phyloP scores from a whole-genome alignment of 257 asterid genomes.

The Solanum commersonii region DNA sequence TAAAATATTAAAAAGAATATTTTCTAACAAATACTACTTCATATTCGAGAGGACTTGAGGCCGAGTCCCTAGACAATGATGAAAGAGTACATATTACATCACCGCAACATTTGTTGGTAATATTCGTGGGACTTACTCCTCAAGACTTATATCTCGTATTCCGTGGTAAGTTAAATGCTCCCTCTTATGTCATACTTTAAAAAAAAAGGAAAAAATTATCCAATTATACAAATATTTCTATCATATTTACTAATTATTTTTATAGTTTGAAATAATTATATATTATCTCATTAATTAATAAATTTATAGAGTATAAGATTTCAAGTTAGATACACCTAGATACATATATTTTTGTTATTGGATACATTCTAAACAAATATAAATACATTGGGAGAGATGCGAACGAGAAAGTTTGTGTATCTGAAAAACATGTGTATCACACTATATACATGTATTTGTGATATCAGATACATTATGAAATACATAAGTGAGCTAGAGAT shows the following conservation, averaged over 20 bases:
- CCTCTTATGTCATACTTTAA: background rate
- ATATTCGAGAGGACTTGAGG: too few relatives aligned
- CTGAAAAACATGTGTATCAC: background rate
- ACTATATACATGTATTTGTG: too few relatives aligned
- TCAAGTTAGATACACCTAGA: background rate
- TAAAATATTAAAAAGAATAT: too few relatives aligned
- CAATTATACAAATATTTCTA: too few relatives aligned
- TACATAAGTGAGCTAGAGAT: background rate
- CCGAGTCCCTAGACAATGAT: background rate
- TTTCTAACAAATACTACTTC: accelerated
- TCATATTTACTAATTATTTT: too few relatives aligned
- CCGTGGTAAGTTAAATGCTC: background rate
- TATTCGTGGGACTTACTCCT: too few relatives aligned
- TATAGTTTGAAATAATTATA: background rate
- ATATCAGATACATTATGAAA: too few relatives aligned
- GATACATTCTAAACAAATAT: too few relatives aligned
- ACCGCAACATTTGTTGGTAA: background rate
- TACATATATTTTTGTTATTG: too few relatives aligned
- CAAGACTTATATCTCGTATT: background rate
- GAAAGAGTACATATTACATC: background rate
- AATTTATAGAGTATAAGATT: too few relatives aligned
- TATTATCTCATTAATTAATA: too few relatives aligned
- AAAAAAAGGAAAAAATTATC: too few relatives aligned
- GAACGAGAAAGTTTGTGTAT: background rate
- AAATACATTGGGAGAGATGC: background rate